Base-by-base conservation (phyloP, 805 yeast species). In the Ogataea methanolica region DNA sequence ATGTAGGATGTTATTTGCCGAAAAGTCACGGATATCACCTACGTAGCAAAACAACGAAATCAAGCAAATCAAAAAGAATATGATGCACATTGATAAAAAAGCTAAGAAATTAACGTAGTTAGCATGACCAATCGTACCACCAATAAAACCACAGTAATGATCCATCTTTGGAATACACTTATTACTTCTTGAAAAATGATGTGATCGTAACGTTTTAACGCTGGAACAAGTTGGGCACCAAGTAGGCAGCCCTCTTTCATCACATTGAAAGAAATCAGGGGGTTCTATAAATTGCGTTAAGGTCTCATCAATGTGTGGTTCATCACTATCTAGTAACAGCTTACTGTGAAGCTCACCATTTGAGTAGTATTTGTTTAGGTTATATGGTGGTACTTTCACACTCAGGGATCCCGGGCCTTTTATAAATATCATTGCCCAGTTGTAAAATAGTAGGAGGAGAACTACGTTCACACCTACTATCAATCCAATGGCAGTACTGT, bases 81-180 rank as follows among this genome's bases (percentile, higher is more conserved):
- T 21, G 26, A 66, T 62, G 31, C 72, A 63, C 56, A 70, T 68
- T 5, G 71, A 38, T 33, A 75, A 57, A 56, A 75, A 83, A 51
- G 78, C 80, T 3, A 82, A 44, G 57, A 90, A 90, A 29, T 71
- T 66, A 43, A 75, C 60, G 60, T 80, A 80, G 64, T 92, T 91
- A 36, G 68, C 62, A 49, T 77, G 75, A 0, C 96, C 97, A 39
- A 91, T 78, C 5, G 80, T 78, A 0, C 74, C 62, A 1, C 96
- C 95, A 0, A 92, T 65, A 84, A 88, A 89, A 0, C 80, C 59
- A 61, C 98, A 91, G 58, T 74, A 84, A 62, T 91, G 98, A 65
- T 91, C 98, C 72, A 87, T 85, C 48, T 76, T 72, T 0, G 87
- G 80, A 0, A 90, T 80, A 59, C 96, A 88, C 22, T 65, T 59